Evolutionary conservation across 371 early-diverging fungal species (phyloP).

Genomic region (Rhizopus arrhizus): DNA sequence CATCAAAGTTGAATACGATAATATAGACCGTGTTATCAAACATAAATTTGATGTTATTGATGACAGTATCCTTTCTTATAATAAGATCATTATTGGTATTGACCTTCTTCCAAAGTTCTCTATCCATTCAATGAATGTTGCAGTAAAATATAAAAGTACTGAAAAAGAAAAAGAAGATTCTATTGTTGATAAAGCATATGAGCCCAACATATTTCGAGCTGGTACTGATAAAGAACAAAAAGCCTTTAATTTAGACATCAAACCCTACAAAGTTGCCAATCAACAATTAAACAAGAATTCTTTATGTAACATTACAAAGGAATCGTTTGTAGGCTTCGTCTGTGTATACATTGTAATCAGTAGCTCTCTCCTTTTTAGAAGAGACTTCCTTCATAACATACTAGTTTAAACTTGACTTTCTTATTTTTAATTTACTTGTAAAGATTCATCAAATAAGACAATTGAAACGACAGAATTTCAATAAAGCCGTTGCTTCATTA

Average conservation of each 20-base stretch:
- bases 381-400: too few relatives aligned
- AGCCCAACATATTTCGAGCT: constrained; percentile 10
- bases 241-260: not conserved
- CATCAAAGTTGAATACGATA: constrained; percentile 17
- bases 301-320: constrained; percentile 9
- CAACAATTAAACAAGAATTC: constrained; percentile 1
- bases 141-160: constrained; percentile 7
- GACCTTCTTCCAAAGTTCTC: constrained; percentile 15
- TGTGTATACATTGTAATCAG: constrained; percentile 2
- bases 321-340: too few relatives aligned
- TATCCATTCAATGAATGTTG: constrained; percentile 10
- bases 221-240: constrained; percentile 13
- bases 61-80: not conserved
- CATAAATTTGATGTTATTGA: constrained; percentile 18
- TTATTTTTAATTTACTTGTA: too few relatives aligned
- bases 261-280: constrained; percentile 9
- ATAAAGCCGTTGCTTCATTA: too few relatives aligned
- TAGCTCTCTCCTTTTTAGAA: too few relatives aligned
- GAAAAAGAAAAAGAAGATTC: too few relatives aligned
- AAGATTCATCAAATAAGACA: too few relatives aligned
- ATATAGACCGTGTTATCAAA: not conserved
- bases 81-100: constrained; percentile 3
- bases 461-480: too few relatives aligned
- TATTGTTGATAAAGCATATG: constrained; percentile 8
- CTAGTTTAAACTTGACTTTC: too few relatives aligned